Conservation (phyloP, 768 basidiomycete genomes). For the Russula earlei region DNA sequence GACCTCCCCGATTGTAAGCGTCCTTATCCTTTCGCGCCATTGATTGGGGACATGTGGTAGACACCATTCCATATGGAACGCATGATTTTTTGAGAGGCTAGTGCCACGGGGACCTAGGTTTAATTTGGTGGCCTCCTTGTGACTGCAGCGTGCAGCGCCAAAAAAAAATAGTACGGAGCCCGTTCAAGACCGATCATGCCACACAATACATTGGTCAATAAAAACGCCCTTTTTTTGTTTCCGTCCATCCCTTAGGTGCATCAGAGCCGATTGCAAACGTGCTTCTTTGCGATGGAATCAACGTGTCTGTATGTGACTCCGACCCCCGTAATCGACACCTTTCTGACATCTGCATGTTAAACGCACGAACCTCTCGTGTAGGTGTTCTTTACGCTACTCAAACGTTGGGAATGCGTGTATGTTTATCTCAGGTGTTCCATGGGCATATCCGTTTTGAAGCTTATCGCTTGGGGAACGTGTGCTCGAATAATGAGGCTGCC, state of each 20-base stretch:
- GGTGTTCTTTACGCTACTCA: neutral
- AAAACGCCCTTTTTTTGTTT: neutral
- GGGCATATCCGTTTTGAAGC: neutral
- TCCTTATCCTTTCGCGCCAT: neutral
- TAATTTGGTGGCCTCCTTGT: neutral
- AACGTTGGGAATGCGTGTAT: neutral
- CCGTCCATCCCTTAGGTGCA: neutral
- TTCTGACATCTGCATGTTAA: neutral
- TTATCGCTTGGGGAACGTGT: neutral
- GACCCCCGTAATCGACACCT: neutral
- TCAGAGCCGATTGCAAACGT: neutral
- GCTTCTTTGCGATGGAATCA: neutral
- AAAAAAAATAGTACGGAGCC: neutral
- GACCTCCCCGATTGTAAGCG: neutral
- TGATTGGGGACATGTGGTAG: neutral
- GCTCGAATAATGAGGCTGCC: neutral
- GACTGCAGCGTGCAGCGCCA: neutral
- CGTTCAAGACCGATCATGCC: constrained; percentile 7
- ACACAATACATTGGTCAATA: neutral
- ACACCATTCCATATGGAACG: neutral
- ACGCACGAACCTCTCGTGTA: neutral
- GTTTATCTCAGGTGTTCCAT: neutral
- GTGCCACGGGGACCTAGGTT: neutral
- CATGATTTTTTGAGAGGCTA: neutral
- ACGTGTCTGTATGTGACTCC: neutral